A percentile compares a stretch with the other conserved stretches of the same genome.
Conservation (phyloP, 768 basidiomycete species). For the Gloeostereum incarnatum region DNA sequence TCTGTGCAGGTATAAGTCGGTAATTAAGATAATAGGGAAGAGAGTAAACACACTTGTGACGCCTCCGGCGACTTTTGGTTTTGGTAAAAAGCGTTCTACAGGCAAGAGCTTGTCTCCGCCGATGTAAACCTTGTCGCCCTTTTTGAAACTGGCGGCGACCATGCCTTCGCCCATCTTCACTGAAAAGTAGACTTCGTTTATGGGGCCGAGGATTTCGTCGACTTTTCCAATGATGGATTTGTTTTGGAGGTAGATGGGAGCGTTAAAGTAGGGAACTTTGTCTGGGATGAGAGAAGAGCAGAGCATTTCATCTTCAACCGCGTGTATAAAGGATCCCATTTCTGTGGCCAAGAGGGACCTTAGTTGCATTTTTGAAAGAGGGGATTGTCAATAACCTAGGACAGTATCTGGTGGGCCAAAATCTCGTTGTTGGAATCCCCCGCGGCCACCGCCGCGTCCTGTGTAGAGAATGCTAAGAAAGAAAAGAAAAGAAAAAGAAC, state of each 20-base stretch:
- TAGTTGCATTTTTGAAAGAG: constrained; percentile 1
- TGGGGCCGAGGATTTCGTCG: constrained; percentile 98
- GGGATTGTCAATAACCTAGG: constrained; percentile 40
- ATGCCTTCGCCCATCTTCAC: constrained; percentile 96
- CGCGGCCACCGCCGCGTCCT: constrained; percentile 59
- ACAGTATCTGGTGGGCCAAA: constrained; percentile 74
- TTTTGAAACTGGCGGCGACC: constrained; percentile 92
- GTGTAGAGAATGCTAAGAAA: constrained; percentile 18
- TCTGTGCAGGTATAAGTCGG: constrained; percentile 17
- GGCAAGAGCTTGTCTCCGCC: constrained; percentile 95
- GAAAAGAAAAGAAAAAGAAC: constrained; percentile 1
- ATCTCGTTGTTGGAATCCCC: constrained; percentile 66
- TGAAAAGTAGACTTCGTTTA: constrained; percentile 97
- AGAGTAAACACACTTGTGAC: constrained; percentile 33
- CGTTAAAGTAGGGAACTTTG: constrained; percentile 98
- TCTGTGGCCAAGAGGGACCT: constrained; percentile 37
- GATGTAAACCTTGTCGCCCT: constrained; percentile 97
- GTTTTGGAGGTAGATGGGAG: constrained; percentile 94
- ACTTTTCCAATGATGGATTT: constrained; percentile 95
- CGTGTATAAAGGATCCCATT: constrained; percentile 87
- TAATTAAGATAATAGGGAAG: constrained; percentile 7
- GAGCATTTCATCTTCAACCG: constrained; percentile 98
- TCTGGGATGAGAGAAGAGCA: constrained; percentile 78
- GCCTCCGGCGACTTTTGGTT: constrained; percentile 78
- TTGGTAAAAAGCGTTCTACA: constrained; percentile 93